phyloP scores from a whole-genome alignment of 176 grass and related monocot genomes.

The Aechmea fasciata region DNA sequence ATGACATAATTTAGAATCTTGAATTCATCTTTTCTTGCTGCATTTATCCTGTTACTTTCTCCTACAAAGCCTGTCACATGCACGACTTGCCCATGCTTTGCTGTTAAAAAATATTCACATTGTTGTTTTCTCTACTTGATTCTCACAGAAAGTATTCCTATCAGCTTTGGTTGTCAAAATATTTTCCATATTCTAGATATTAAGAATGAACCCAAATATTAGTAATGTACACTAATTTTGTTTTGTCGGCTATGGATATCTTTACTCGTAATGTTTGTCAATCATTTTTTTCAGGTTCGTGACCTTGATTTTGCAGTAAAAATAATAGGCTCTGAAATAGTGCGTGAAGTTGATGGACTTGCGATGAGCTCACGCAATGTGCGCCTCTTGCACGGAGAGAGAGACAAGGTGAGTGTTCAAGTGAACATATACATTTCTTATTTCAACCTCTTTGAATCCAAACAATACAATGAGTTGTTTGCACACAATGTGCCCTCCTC shows the following conservation, averaged over 20 bases:
- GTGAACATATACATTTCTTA: neutral
- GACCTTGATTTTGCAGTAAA: slow-evolving; percentile 81
- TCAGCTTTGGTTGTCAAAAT: no score
- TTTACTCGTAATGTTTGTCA: neutral
- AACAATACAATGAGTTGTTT: neutral
- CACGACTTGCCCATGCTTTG: no score
- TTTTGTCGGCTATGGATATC: neutral
- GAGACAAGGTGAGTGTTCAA: slow-evolving; percentile 50
- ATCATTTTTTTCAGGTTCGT: slow-evolving; percentile 49
- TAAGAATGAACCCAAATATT: neutral
- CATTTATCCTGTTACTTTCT: no score
- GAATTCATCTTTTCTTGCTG: neutral
- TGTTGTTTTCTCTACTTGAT: no score
- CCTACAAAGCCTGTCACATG: no score
- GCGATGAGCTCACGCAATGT: slow-evolving; percentile 97
- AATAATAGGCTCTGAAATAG: slow-evolving; percentile 76
- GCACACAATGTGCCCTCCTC: neutral
- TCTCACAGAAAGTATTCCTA: no score
- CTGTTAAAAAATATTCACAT: no score
- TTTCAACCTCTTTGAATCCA: neutral
- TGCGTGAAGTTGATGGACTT: slow-evolving; percentile 85
- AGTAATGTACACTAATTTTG: neutral
- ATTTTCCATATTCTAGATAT: no score
- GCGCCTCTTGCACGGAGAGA: slow-evolving; percentile 38
- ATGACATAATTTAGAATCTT: no score